Evolutionary conservation across 2,329 filamentous ascomycete genomes (phyloP).

Genomic region (Ophiocordyceps camponoti-leonardi): DNA sequence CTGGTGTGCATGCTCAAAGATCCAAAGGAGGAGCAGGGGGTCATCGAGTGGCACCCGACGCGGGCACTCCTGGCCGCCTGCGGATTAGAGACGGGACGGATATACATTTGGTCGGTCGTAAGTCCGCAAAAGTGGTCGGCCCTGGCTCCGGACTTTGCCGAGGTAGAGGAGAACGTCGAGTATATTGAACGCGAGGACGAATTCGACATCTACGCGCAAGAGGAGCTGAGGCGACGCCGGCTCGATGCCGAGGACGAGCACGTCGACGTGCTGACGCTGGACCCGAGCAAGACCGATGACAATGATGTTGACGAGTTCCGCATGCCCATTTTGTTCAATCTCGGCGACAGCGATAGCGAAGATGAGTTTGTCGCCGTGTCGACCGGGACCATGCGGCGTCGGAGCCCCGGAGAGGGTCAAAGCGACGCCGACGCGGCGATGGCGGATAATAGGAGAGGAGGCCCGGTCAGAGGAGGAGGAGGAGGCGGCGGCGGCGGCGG

Average conservation of each 20-base stretch:
- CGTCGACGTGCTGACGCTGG: slow-evolving; percentile 72
- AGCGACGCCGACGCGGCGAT: slow-evolving; percentile 44
- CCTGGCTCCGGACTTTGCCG: slow-evolving; percentile 86
- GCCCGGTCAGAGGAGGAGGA: slow-evolving; percentile 13
- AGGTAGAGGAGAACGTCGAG: slow-evolving; percentile 96
- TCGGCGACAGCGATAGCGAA: slow-evolving; percentile 88
- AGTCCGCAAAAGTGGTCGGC: slow-evolving; percentile 96
- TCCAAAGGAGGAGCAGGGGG: slow-evolving; percentile 87
- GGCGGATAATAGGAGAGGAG: slow-evolving; percentile 24
- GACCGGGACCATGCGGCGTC: slow-evolving; percentile 70
- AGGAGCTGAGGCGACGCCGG: slow-evolving; percentile 81
- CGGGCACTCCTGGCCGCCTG: slow-evolving; percentile 78
- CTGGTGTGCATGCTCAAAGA: slow-evolving; percentile 94
- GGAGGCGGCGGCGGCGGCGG: slow-evolving; percentile 15
- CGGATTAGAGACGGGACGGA: slow-evolving; percentile 77
- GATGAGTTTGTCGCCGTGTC: slow-evolving; percentile 61
- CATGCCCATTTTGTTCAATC: slow-evolving; percentile 86
- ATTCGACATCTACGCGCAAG: slow-evolving; percentile 91
- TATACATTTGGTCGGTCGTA: slow-evolving; percentile 92
- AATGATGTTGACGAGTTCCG: slow-evolving; percentile 51
- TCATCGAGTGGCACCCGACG: slow-evolving; percentile 93
- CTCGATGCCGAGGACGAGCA: slow-evolving; percentile 87
- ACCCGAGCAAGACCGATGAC: slow-evolving; percentile 43
- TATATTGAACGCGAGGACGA: slow-evolving; percentile 94
- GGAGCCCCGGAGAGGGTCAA: slow-evolving; percentile 60